Conservation (phyloP, 352 stramenopile species). For the Globisporangium radiosum region DNA sequence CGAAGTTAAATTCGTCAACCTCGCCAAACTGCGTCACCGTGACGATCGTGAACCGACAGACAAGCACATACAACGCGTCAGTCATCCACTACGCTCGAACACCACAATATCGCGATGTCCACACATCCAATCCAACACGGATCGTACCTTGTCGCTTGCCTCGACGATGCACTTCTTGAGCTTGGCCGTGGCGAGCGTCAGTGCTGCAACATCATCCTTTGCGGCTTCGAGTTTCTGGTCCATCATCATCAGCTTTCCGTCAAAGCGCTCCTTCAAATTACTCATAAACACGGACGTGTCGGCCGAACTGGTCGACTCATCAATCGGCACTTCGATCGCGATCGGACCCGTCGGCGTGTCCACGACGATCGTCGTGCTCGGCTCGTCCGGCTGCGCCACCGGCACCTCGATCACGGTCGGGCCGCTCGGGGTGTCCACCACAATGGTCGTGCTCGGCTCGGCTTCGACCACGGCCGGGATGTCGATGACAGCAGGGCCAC, state of each 20-base stretch:
- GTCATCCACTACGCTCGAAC: not conserved
- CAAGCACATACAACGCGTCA: constrained; percentile 7
- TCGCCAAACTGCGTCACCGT: constrained; percentile 13
- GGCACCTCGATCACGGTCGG: constrained; percentile 2
- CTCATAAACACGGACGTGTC: constrained; percentile 7
- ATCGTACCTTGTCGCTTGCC: constrained; percentile 16
- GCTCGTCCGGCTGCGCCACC: not conserved
- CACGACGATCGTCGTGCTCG: constrained; percentile 5
- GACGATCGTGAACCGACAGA: not conserved
- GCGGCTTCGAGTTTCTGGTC: not conserved
- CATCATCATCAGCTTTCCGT: constrained; percentile 16
- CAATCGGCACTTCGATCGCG: constrained; percentile 5
- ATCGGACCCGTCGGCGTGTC: constrained; percentile 4
- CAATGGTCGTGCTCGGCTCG: constrained; percentile 6
- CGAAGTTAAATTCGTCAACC: constrained; percentile 18
- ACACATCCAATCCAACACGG: not conserved
- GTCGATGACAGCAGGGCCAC: too few species aligned
- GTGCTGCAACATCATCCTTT: constrained; percentile 7
- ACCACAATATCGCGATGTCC: not conserved
- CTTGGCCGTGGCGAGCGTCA: constrained; percentile 7
- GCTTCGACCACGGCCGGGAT: not conserved
- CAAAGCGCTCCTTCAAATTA: constrained; percentile 15
- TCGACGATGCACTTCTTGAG: constrained; percentile 19
- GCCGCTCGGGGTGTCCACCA: constrained; percentile 5
- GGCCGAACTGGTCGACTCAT: not conserved